These are phyloP conservation scores for Penicillium antarcticum DNA, from an alignment of 495 filamentous ascomycete species.

Conservation along the genomic window DNA sequence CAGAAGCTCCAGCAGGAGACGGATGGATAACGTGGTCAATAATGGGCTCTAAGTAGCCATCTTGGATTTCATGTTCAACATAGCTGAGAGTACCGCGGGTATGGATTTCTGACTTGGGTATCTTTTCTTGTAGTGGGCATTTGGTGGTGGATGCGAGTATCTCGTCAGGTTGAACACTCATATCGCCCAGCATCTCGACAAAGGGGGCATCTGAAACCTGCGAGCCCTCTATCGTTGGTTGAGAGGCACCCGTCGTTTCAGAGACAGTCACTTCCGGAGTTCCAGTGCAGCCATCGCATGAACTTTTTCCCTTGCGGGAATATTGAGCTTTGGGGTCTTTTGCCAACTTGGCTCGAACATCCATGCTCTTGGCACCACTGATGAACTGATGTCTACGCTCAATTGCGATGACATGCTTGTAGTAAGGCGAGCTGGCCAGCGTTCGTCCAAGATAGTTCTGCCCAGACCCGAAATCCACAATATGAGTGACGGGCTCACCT, in stretches of 20 bases:
- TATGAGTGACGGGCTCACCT: constrained; percentile 66
- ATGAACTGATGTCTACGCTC: constrained; percentile 86
- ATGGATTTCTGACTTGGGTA: constrained; percentile 20
- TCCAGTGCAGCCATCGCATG: constrained; percentile 40
- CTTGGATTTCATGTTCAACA: constrained; percentile 50
- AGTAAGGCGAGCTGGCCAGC: constrained; percentile 79
- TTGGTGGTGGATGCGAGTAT: constrained; percentile 8
- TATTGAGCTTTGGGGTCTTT: constrained; percentile 53
- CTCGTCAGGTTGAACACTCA: constrained; percentile 31
- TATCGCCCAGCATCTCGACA: constrained; percentile 37
- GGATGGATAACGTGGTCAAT: constrained; percentile 60
- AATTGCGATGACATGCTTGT: constrained; percentile 82
- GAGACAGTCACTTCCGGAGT: constrained; percentile 21
- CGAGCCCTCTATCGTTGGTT: constrained; percentile 1
- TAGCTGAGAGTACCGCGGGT: constrained; percentile 43
- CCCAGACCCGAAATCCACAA: constrained; percentile 93
- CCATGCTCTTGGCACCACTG: constrained; percentile 77
- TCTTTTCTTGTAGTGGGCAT: constrained; percentile 18
- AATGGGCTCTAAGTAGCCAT: constrained; percentile 73
- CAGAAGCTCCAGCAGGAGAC: background rate
- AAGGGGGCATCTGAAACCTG: constrained; percentile 20
- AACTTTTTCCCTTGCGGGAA: constrained; percentile 71
- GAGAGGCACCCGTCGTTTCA: constrained; percentile 25
- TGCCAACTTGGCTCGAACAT: constrained; percentile 67
- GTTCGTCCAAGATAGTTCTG: constrained; percentile 94